These are phyloP conservation scores for Waltiozyma sp. DNA, from an alignment of 1,139 yeast genomes.

Conservation along the genomic window DNA sequence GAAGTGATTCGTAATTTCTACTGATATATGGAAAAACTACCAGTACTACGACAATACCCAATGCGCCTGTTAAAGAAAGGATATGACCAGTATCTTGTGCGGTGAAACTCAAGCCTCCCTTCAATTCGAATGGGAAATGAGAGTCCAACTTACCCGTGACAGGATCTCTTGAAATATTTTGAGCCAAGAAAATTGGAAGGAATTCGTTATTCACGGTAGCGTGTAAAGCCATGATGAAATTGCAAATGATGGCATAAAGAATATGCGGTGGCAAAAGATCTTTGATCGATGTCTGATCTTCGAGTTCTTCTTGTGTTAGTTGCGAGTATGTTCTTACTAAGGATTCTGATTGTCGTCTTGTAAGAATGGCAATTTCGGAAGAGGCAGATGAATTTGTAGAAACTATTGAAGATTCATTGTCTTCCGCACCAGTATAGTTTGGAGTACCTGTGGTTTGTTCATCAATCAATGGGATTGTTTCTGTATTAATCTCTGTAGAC, in stretches of 20 bases:
- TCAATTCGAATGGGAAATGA: conserved; percentile 34
- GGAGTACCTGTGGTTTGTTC: conserved; percentile 2
- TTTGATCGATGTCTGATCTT: conserved; percentile 18
- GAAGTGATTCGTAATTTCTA: conserved; percentile 34
- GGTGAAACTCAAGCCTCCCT: conserved; percentile 38
- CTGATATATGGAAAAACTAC: conserved; percentile 46
- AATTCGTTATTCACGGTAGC: conserved; percentile 42
- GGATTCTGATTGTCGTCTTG: conserved; percentile 30
- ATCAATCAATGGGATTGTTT: conserved; percentile 5
- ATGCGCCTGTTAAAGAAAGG: conserved; percentile 42
- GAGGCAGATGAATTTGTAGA: conserved; percentile 12
- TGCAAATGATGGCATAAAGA: conserved; percentile 30
- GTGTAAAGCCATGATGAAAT: conserved; percentile 37
- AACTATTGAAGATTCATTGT: background rate
- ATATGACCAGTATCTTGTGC: conserved; percentile 42
- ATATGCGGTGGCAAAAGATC: conserved; percentile 10
- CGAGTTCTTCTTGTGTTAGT: conserved; percentile 17
- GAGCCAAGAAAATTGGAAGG: conserved; percentile 47
- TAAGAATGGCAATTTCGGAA: conserved; percentile 20
- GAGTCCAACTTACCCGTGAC: conserved; percentile 18
- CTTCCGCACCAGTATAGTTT: background rate
- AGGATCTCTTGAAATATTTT: conserved; percentile 24
- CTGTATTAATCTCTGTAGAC: conserved; percentile 1
- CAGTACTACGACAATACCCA: conserved; percentile 42
- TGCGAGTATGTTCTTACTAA: conserved; percentile 33